Base-by-base conservation (phyloP, 306 rosid species). In the Myrica gale region DNA sequence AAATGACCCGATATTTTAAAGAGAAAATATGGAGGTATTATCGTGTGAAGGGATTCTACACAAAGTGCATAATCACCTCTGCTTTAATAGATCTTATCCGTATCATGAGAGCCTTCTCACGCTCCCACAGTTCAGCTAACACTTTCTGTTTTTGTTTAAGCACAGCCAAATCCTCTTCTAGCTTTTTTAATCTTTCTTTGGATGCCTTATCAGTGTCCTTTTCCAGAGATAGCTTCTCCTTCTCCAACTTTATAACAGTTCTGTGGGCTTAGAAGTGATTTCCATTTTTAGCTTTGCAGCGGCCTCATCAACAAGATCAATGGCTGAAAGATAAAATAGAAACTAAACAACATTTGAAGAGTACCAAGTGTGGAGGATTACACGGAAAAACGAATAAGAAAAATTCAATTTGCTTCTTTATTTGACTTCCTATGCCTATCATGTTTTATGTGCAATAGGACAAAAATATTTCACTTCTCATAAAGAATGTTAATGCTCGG, bases 261-360 rank as follows among this genome's bases (percentile, higher is more conserved):
- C 99, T 0, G 88, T 96, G 74, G 99, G 98, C 88, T 96, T 96
- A 55, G 97, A 96, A 65, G 99, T 90, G 68, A 96, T 92, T 83
- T 96, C 97, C 96, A 96, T 92, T 85, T 92, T 96, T 86, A 96
- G 85, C 84, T 92, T 92, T 21, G 99, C 98, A 73, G 98, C 99
- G 78, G 99, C 97, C 83, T 96, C 99, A 80, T 96, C 99, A 45
- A 96, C 99, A 26, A 92, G 96, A 85, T 96, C 97, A 81, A 96
- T 96, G 72, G 99, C 99, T 92, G 91, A 74, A 88, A 83, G 66
- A 43, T 44, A 32, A 87, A 71, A 68, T 6, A 48, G 46, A 74
- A 47, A 69, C 44, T 45, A 23, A 50, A 69, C 37, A 32, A 32
- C 37, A 32, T 32, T 6, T 13, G 21, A 12, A 0, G 5, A 62